Conservation (phyloP, 2,329 filamentous ascomycete species). For the Trichoderma semiorbis region DNA sequence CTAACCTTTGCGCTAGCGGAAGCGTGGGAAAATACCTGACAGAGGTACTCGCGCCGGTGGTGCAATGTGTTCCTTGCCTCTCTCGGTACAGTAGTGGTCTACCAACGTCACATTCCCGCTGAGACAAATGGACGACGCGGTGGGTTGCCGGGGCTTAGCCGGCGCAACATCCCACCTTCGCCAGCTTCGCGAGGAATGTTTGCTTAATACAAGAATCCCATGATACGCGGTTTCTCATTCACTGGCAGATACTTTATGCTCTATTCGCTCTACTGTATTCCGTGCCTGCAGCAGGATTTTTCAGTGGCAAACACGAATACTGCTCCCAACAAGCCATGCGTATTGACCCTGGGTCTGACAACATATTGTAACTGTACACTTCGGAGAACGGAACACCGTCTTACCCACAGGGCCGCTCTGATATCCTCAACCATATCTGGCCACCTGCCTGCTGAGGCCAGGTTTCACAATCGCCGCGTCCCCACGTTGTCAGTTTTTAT, state of each 20-base stretch:
- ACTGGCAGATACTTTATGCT: background rate
- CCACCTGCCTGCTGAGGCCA: background rate
- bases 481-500: background rate
- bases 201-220: background rate
- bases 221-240: background rate
- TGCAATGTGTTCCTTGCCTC: slow-evolving; percentile 19
- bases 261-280: background rate
- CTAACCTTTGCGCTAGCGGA: slow-evolving; percentile 12
- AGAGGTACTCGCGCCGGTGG: slow-evolving; percentile 4
- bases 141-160: slow-evolving; percentile 10
- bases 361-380: background rate
- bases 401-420: slow-evolving; percentile 1
- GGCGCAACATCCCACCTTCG: slow-evolving; percentile 10
- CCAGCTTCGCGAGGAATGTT: background rate
- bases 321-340: background rate
- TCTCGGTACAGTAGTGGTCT: background rate
- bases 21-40: slow-evolving; percentile 3
- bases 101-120: slow-evolving; percentile 16
- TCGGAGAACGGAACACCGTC: background rate
- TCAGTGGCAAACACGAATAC: background rate
- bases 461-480: background rate
- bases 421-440: background rate
- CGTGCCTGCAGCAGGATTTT: background rate
- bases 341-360: background rate
- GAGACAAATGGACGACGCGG: background rate